These are phyloP conservation scores for Porcisia hertigi DNA, from an alignment of 208 protist genomes.

Conservation along the genomic window DNA sequence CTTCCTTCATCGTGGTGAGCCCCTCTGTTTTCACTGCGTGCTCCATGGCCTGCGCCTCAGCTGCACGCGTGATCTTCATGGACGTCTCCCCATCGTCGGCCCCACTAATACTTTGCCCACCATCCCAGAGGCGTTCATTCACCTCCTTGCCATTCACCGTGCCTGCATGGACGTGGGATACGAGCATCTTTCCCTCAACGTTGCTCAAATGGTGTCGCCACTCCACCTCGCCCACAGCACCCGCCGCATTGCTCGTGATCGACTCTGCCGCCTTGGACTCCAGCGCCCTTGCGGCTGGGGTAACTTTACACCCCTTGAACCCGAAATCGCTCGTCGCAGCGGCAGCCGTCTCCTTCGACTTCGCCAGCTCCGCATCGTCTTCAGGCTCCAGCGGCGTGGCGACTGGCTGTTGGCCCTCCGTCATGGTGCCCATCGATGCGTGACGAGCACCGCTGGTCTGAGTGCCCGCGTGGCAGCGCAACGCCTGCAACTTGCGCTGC, in stretches of 20 bases:
- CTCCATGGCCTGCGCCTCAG: neutral
- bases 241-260: slow-evolving; percentile 7
- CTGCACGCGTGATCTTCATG: neutral
- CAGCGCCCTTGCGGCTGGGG: neutral
- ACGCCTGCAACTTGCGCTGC: slow-evolving; percentile 5
- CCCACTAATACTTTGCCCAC: neutral
- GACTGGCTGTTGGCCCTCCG: slow-evolving; percentile 6
- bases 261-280: slow-evolving; percentile 1
- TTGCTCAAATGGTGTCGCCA: slow-evolving; percentile 54
- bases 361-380: neutral
- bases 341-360: neutral
- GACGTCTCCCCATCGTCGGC: neutral
- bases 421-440: slow-evolving; percentile 36
- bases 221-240: slow-evolving; percentile 28
- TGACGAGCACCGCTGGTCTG: slow-evolving; percentile 38
- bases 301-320: neutral
- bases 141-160: neutral
- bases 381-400: neutral
- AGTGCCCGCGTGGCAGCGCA: slow-evolving; percentile 30
- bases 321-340: neutral
- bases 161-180: slow-evolving; percentile 5
- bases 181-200: slow-evolving; percentile 48
- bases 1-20: neutral
- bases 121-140: neutral
- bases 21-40: neutral